These are phyloP conservation scores for Pseudonitzschia multiseries DNA, from an alignment of 108 stramenopile genomes.

Conservation along the genomic window DNA sequence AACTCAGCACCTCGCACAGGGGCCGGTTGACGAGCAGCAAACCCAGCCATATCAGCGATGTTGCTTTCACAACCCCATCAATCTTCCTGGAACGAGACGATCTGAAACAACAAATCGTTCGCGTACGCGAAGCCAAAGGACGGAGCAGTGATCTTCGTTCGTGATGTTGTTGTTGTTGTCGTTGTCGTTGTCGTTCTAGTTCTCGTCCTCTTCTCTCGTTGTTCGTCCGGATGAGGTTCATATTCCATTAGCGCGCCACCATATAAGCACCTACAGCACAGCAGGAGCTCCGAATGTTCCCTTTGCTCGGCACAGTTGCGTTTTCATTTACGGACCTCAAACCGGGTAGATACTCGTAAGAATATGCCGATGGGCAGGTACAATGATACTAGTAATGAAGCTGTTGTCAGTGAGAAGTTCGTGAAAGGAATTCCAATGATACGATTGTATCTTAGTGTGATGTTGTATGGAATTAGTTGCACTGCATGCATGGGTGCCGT, in stretches of 20 bases:
- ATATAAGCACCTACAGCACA: neutral
- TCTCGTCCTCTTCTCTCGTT: neutral
- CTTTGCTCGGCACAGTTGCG: too few relatives aligned
- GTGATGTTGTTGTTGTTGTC: neutral
- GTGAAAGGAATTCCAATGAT: too few relatives aligned
- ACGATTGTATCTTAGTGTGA: too few relatives aligned
- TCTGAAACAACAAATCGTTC: neutral
- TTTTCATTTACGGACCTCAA: too few relatives aligned
- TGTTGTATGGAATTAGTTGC: too few relatives aligned
- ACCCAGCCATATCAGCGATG: neutral
- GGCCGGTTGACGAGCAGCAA: neutral
- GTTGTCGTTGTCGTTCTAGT: neutral
- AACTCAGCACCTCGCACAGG: conserved; percentile 3
- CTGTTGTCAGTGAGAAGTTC: too few relatives aligned
- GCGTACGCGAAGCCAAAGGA: too few relatives aligned
- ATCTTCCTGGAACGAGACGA: conserved; percentile 1
- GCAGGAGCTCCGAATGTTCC: too few relatives aligned
- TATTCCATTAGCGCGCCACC: neutral
- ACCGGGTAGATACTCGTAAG: too few relatives aligned
- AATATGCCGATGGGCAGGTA: too few relatives aligned
- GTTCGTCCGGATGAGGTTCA: neutral
- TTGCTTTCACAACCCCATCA: conserved; percentile 2
- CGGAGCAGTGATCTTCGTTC: neutral
- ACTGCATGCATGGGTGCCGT: too few relatives aligned
- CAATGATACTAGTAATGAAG: too few relatives aligned